Evolutionary conservation across 176 grass and related monocot genomes (phyloP).

Genomic region (Ensete glaucum): DNA sequence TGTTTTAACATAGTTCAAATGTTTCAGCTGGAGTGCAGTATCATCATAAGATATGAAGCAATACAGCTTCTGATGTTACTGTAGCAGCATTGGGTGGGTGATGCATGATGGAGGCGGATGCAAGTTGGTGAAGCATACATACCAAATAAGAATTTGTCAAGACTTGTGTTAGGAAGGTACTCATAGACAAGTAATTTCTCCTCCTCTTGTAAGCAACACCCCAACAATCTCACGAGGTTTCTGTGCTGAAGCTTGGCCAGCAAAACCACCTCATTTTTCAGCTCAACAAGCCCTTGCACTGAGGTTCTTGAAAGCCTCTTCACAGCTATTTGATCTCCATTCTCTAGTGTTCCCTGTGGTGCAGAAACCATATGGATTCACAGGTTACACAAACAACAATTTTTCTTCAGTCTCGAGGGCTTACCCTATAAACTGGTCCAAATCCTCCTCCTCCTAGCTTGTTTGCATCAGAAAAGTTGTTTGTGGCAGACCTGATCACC

Average conservation of each 20-base stretch:
- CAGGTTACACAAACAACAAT: not conserved
- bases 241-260: conserved; percentile 60
- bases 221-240: conserved; percentile 63
- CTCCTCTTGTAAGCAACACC: conserved; percentile 46
- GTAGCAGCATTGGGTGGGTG: not conserved
- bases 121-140: conserved; percentile 18
- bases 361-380: not conserved
- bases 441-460: conserved; percentile 63
- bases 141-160: conserved; percentile 63
- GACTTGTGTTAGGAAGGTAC: conserved; percentile 62
- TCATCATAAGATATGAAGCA: not conserved
- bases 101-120: not conserved
- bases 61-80: not conserved
- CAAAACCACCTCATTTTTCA: conserved; percentile 67
- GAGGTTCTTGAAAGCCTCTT: conserved; percentile 63
- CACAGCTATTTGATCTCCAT: conserved; percentile 68
- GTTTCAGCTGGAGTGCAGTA: not conserved
- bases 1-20: not conserved
- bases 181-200: conserved; percentile 76
- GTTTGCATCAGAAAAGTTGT: conserved; percentile 49
- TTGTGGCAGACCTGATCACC: conserved; percentile 38
- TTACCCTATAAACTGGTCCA: conserved; percentile 56
- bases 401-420: not conserved
- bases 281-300: conserved; percentile 44
- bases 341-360: conserved; percentile 48